These are phyloP conservation scores for Penicillium turbatum DNA, from an alignment of 495 filamentous ascomycete species.

Conservation along the genomic window DNA sequence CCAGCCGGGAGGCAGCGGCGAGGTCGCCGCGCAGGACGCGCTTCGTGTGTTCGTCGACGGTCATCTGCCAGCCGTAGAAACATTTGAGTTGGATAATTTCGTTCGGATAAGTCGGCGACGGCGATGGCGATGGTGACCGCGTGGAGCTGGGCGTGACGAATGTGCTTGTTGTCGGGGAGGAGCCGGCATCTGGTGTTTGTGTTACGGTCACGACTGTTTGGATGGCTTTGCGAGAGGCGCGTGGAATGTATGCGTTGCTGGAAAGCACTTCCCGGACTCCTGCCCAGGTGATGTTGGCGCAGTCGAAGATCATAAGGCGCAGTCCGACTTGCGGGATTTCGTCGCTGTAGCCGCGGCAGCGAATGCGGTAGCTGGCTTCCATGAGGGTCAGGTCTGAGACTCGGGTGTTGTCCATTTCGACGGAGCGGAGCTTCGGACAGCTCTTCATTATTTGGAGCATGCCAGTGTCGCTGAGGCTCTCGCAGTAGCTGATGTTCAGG, in stretches of 20 bases:
- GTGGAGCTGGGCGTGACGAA: conserved; percentile 31
- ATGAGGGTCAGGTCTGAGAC: conserved; percentile 82
- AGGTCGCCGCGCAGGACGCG: conserved; percentile 74
- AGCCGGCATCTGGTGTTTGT: conserved; percentile 28
- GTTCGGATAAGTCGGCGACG: conserved; percentile 50
- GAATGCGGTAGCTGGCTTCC: conserved; percentile 75
- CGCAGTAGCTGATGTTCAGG: conserved; percentile 86
- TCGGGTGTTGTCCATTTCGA: conserved; percentile 93
- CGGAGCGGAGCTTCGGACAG: conserved; percentile 61
- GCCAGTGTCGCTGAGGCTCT: conserved; percentile 75
- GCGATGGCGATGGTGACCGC: conserved; percentile 30
- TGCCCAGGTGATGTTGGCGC: conserved; percentile 84
- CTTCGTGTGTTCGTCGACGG: conserved; percentile 86
- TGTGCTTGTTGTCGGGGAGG: conserved; percentile 24
- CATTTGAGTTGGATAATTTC: conserved; percentile 85
- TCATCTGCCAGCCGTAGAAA: conserved; percentile 93
- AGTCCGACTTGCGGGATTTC: conserved; percentile 59
- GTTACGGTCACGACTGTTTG: conserved; percentile 27
- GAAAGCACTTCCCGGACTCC: conserved; percentile 82
- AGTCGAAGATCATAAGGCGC: conserved; percentile 84
- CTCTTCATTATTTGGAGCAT: conserved; percentile 78
- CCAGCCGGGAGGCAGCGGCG: conserved; percentile 63
- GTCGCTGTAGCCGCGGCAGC: conserved; percentile 55
- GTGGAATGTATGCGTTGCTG: conserved; percentile 67
- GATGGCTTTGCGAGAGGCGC: conserved; percentile 26